These are phyloP conservation scores for Nepenthes gracilis DNA, from an alignment of 148 eudicot genomes.

Conservation along the genomic window DNA sequence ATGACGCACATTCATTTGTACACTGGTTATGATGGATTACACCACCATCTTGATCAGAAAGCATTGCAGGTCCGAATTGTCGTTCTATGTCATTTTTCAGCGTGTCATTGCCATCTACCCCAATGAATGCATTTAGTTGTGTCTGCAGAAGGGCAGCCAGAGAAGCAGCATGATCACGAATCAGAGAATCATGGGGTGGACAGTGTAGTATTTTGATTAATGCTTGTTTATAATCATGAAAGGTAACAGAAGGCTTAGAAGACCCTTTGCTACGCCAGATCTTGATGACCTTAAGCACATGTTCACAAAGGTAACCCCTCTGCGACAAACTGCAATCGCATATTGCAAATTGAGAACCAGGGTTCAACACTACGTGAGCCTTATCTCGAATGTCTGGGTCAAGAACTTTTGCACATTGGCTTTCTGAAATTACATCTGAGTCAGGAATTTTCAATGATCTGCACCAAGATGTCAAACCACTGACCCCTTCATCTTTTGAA, in stretches of 20 bases:
- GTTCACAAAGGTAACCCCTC: slow-evolving; percentile 79
- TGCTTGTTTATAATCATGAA: slow-evolving; percentile 54
- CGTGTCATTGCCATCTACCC: slow-evolving; percentile 14
- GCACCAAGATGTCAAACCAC: slow-evolving; percentile 59
- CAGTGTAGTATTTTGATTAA: slow-evolving; percentile 52
- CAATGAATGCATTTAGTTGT: slow-evolving; percentile 36
- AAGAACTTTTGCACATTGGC: slow-evolving; percentile 45
- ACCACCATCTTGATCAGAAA: slow-evolving; percentile 5
- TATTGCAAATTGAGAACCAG: slow-evolving; percentile 67
- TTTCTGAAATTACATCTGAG: slow-evolving; percentile 45
- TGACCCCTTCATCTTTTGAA: slow-evolving; percentile 69
- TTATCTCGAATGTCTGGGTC: slow-evolving; percentile 38
- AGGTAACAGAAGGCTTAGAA: slow-evolving; percentile 41
- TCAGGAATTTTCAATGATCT: slow-evolving; percentile 58
- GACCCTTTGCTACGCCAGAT: slow-evolving; percentile 34
- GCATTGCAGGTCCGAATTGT: slow-evolving; percentile 1
- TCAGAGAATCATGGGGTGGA: slow-evolving; percentile 58
- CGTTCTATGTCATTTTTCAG: slow-evolving; percentile 13
- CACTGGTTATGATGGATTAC: slow-evolving; percentile 1
- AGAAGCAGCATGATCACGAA: slow-evolving; percentile 90
- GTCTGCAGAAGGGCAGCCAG: slow-evolving; percentile 60
- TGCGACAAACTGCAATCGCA: slow-evolving; percentile 61
- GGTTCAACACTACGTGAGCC: slow-evolving; percentile 38
- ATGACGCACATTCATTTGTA: slow-evolving; percentile 3
- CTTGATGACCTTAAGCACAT: slow-evolving; percentile 49